Conservation (phyloP, 345 rosid genomes). For the Anastatica hierochuntica region DNA sequence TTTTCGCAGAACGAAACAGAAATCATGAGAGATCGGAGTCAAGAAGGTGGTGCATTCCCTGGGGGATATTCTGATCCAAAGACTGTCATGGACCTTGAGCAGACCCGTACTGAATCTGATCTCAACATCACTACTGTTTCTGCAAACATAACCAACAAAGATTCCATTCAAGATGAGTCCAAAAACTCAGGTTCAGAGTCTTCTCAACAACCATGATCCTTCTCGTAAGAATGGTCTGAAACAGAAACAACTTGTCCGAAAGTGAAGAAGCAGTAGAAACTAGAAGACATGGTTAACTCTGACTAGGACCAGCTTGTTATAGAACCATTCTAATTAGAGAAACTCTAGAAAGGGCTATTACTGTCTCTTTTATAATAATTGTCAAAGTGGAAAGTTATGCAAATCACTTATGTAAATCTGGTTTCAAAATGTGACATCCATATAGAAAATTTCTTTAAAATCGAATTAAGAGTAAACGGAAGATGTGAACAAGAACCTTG, state of each 20-base stretch:
- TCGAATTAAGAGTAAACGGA: background rate
- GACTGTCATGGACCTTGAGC: constrained; percentile 16
- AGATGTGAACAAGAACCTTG: constrained; percentile 3
- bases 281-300: no score
- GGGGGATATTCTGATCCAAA: constrained; percentile 21
- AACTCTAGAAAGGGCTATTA: no score
- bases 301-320: no score
- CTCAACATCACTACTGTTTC: constrained; percentile 21
- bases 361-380: no score
- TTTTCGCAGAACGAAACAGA: constrained; percentile 32
- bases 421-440: constrained; percentile 4
- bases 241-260: no score
- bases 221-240: no score
- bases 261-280: no score
- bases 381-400: no score
- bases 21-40: constrained; percentile 29
- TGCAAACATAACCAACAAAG: constrained; percentile 18
- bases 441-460: background rate
- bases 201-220: constrained; percentile 13
- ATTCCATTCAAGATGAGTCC: constrained; percentile 19
- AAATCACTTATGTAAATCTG: background rate
- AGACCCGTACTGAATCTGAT: constrained; percentile 17
- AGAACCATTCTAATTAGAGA: no score
- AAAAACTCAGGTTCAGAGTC: constrained; percentile 26
- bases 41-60: constrained; percentile 20